Evolutionary conservation across 768 basidiomycete species (phyloP), one percentile per base, ranked within the genome.

Genomic region (Cyclocybe cylindracea): DNA sequence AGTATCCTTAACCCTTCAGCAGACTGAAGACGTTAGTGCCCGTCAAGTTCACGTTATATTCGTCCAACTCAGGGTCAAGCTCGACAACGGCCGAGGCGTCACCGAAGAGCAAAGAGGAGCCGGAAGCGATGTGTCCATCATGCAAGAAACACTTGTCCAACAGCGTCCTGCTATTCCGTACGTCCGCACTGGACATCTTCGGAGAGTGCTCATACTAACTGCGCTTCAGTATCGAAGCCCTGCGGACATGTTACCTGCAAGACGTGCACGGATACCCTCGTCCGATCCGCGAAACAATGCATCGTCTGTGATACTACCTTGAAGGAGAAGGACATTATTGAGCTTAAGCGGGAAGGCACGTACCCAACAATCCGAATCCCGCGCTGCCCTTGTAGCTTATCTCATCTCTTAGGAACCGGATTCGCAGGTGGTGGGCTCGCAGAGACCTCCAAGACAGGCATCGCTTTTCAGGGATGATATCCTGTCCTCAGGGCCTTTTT

Each of bases 381-480:
- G 39, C n/a, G 31, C 4, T 18, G 14, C 24, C 36, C 16, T 41
- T 56, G 44, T 44, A 14, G 2, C 24, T 24, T 8, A 46, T 48
- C 16, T 11, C 14, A 36, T 43, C 0, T 33, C 36, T 3, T 48
- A 93, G 91, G 92, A 19, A 98, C 95, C 8, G 94, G 95, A 0
- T 98, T 91, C 63, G 94, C 95, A 7, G 89, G 91, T 47, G 94
- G 95, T n/a, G 95, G 95, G 5, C 69, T 93, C 58, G 92, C 94
- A n/a, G 92, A 96, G 70, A 88, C 89, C 0, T 85, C 82, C 35
- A 87, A 82, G 66, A 76, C 75, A 29, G 93, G 92, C 2, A 71
- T 92, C 10, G 87, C 92, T 0, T 96, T 98, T 74, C 92, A 95
- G 64, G 92, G 91, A 39, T 94, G 62, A 46, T 24, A 5, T 24